Evolutionary conservation across 1,284 basidiomycete species (phyloP).

Genomic region (Cerrena zonata): DNA sequence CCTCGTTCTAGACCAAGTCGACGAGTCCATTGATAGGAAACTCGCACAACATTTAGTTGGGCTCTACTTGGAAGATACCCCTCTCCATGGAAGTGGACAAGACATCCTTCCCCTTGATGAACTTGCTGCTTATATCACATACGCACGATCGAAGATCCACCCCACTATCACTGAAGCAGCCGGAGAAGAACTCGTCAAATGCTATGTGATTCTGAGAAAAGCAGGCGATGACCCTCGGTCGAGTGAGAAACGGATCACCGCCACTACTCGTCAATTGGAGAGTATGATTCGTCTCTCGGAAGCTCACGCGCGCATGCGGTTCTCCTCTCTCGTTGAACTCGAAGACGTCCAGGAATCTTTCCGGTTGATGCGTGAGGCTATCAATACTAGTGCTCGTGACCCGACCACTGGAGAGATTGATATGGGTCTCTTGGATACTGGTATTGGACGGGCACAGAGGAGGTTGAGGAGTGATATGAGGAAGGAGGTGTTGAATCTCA

Average conservation of each 20-base stretch:
- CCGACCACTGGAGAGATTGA: conserved; percentile 94
- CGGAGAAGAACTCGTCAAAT: conserved; percentile 75
- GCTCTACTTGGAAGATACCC: conserved; percentile 88
- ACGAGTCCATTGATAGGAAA: conserved; percentile 83
- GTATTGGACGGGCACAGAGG: conserved; percentile 80
- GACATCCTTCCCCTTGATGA: conserved; percentile 85
- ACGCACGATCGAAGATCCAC: conserved; percentile 83
- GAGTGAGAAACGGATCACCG: conserved; percentile 91
- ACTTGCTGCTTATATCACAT: conserved; percentile 91
- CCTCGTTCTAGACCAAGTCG: conserved; percentile 90
- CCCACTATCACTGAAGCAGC: conserved; percentile 88
- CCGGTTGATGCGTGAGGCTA: conserved; percentile 90
- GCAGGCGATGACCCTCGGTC: conserved; percentile 84
- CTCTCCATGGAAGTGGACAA: conserved; percentile 51
- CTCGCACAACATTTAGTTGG: conserved; percentile 91
- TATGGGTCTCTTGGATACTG: conserved; percentile 92
- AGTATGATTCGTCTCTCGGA: conserved; percentile 97
- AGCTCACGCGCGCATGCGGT: conserved; percentile 93
- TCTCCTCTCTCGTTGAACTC: conserved; percentile 79
- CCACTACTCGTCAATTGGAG: conserved; percentile 95
- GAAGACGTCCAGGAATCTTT: conserved; percentile 87
- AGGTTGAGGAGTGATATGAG: conserved; percentile 81
- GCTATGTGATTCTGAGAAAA: conserved; percentile 92
- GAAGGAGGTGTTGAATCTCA: conserved; percentile 65
- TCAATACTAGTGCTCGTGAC: conserved; percentile 91